Evolutionary conservation across 208 protist genomes (phyloP), one percentile per base, ranked within the genome.

Genomic region (Crithidia expoeki): DNA sequence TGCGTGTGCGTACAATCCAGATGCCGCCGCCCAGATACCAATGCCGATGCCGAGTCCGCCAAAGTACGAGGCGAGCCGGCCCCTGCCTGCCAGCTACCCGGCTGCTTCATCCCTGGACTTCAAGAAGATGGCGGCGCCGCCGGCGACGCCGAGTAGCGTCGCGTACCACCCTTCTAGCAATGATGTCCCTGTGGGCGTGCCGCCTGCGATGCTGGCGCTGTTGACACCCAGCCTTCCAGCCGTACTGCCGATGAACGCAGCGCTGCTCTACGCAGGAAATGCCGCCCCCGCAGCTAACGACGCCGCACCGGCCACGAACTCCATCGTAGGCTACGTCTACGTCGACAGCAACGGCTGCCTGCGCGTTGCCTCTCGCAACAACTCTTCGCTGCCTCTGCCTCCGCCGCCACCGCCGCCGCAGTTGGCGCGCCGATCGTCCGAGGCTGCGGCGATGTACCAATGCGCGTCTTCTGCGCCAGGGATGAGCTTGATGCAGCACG

Each of bases 291-390:
- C 16, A 3, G 44, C 23, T 33, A 34, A 21, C 47, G 27, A 30
- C 36, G 56, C 34, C 11, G 58, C 34, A 3, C 33, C 47, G 5
- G 47, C 49, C 17, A 6, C 53, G 50, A 60, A 72, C 67, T 57
- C 67, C 12, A 21, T 58, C 25, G 30, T 72, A 21, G 36, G 49
- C n/a, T 62, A 56, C 46, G 57, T 72, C 33, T 62, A 56, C 67
- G 59, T 72, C 40, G 67, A 72, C 57, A 34, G 47, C 40, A 58
- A 72, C 6, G 55, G 55, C 6, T 36, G 57, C 27, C 36, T 72
- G 42, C 44, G 34, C 46, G 44, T 64, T 10, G 57, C 57, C 12
- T 46, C 67, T 32, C 30, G 36, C 16, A 30, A 34, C 36, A 5
- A 28, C 57, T 23, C 47, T 38, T 25, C 67, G 25, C 25, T 38